Conservation (phyloP, 2,329 filamentous ascomycete genomes). For the Clarireedia homoeocarpa region DNA sequence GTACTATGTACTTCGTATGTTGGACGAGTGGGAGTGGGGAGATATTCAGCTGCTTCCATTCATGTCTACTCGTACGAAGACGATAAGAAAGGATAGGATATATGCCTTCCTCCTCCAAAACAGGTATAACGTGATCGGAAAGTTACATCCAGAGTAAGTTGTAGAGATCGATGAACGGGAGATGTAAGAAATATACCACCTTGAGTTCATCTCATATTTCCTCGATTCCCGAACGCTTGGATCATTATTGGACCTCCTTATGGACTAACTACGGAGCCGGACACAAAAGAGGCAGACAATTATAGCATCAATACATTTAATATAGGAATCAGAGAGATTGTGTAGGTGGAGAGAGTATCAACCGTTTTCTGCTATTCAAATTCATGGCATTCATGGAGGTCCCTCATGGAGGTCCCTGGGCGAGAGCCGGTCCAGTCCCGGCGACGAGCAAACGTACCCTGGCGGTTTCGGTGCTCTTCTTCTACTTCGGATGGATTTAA, state of each 20-base stretch:
- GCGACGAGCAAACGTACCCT: too few species aligned
- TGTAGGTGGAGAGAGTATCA: neutral
- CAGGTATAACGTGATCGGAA: neutral
- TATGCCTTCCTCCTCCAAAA: neutral
- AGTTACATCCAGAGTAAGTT: neutral
- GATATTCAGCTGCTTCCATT: too few species aligned
- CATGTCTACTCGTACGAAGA: too few species aligned
- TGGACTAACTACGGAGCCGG: neutral
- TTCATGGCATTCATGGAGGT: too few species aligned
- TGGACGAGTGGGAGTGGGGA: too few species aligned
- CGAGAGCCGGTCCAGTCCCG: too few species aligned
- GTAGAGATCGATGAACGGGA: too few species aligned
- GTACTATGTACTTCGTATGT: too few species aligned
- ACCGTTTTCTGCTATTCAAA: neutral
- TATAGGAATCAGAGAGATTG: neutral
- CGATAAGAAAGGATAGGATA: neutral
- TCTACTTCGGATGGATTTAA: neutral
- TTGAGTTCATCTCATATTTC: constrained; percentile 6
- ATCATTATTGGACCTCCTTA: neutral
- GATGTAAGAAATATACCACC: neutral
- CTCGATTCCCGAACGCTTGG: constrained; percentile 4
- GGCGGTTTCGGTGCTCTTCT: too few species aligned
- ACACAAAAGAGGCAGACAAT: neutral
- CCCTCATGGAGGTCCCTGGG: too few species aligned
- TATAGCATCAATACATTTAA: neutral